Evolutionary conservation across 768 basidiomycete genomes (phyloP), one percentile per base, ranked within the genome.

Genomic region (Termitomyces sp.): DNA sequence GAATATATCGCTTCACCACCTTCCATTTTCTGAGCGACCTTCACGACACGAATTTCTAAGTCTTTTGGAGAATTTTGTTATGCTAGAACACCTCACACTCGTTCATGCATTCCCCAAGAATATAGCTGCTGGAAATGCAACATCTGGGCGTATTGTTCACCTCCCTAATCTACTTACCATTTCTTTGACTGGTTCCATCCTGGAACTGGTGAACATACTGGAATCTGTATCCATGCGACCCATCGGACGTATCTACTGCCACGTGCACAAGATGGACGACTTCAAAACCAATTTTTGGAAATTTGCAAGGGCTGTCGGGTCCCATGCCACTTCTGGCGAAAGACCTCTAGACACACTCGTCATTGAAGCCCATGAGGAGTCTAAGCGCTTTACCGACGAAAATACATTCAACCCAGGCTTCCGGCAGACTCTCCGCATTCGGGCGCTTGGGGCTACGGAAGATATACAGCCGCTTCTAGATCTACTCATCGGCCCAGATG

Each of bases 11-110:
- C 69, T 78, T 58, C 66, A 73, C 58, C 63, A 76, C 61, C 65
- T 76, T 51, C 75, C 75, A 2, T 63, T 67, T 33, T 72, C 70
- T 18, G 74, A 77, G 68, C 72, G 72, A 55, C 75, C 71, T 15
- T 68, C 70, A 2, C 66, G 68, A 54, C 72, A 65, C 0, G 65
- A 74, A 45, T 73, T 75, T 58, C 59, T 75, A 12, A 67, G 55
- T 49, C 66, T 73, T 51, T 67, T 78, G 36, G 71, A 70, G 42
- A 66, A 68, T 18, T 71, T 75, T 33, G 61, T 64, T 4, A 60
- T 68, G 49, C 71, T 78, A 24, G 68, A 72, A 56, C 65, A 71
- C 60, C 66, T 78, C 18, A 72, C 69, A 18, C 69, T 78, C 24
- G 63, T 70, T 55, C 68, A 67, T 24, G 70, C 71, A 31, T 76